These are phyloP conservation scores for Podospora pseudoanserina DNA, from an alignment of 495 filamentous ascomycete genomes.

Conservation along the genomic window DNA sequence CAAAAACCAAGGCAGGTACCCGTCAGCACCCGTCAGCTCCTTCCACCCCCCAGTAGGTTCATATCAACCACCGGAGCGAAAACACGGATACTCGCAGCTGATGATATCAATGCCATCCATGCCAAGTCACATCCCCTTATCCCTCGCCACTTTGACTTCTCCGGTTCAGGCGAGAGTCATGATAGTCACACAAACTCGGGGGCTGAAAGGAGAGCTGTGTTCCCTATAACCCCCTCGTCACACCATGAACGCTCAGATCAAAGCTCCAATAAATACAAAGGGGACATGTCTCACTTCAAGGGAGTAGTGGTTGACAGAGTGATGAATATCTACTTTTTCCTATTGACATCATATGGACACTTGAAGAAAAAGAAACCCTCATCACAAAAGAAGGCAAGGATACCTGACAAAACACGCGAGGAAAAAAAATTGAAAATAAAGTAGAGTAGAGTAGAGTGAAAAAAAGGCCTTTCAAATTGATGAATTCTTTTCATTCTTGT, in stretches of 20 bases:
- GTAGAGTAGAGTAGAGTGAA: neutral
- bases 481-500: conserved; percentile 1
- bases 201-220: neutral
- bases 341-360: neutral
- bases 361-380: conserved; percentile 9
- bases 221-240: neutral
- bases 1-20: neutral
- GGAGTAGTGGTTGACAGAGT: neutral
- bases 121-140: too few relatives aligned
- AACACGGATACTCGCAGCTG: neutral
- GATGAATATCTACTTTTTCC: neutral
- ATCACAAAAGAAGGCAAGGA: conserved; percentile 4
- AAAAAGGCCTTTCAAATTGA: neutral
- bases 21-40: neutral
- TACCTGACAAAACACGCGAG: neutral
- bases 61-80: neutral
- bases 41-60: neutral
- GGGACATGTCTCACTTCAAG: neutral
- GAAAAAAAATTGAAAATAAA: neutral
- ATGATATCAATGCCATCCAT: neutral
- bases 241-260: neutral
- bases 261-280: neutral
- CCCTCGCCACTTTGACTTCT: too few relatives aligned
- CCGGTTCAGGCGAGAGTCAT: too few relatives aligned
- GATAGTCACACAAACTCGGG: neutral